Conservation (phyloP, 2,329 filamentous ascomycete species). For the Colletotrichum endophyticum region DNA sequence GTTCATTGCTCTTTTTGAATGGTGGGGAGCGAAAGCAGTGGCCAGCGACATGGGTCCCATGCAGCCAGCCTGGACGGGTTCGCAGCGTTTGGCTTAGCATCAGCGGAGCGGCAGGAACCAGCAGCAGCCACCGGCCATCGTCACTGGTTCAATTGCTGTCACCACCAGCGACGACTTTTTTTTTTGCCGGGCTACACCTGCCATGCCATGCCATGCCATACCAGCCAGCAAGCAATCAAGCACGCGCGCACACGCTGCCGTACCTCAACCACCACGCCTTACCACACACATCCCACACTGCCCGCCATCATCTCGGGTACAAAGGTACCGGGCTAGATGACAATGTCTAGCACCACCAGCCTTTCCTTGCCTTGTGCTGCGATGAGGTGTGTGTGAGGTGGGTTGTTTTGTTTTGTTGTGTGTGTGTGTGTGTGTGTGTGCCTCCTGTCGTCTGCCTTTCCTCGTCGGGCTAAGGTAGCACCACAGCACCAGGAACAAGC, state of each 20-base stretch:
- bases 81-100: neutral
- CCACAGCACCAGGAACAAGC: conserved; percentile 5
- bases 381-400: neutral
- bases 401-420: neutral
- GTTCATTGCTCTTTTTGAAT: conserved; percentile 4
- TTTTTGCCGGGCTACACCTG: neutral
- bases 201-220: neutral
- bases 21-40: conserved; percentile 9
- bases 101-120: neutral
- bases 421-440: neutral
- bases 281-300: neutral
- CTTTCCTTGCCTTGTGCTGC: neutral
- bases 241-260: neutral
- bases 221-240: neutral
- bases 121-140: neutral
- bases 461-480: neutral
- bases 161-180: neutral
- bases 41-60: conserved; percentile 13
- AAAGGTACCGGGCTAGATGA: neutral
- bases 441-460: neutral
- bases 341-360: neutral
- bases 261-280: neutral
- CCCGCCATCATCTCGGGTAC: neutral
- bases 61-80: neutral
- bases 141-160: neutral